Percentiles rank a stretch among this genome's conserved stretches.
Evolutionary conservation across 345 rosid genomes (phyloP).

Genomic region (Stellera chamaejasme): DNA sequence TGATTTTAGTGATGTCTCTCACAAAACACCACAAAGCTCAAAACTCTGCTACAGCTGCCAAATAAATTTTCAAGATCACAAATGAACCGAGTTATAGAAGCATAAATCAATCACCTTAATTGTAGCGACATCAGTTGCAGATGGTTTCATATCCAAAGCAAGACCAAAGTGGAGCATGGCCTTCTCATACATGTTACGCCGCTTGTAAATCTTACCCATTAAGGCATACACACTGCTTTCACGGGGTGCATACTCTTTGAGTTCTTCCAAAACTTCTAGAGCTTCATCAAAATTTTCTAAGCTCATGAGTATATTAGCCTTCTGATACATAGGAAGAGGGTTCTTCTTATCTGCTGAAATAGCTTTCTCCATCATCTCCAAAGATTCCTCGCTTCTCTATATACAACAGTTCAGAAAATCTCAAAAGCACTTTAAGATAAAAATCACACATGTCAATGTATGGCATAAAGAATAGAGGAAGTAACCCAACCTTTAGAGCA

Average conservation of each 20-base stretch:
- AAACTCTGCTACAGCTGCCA: too few species aligned
- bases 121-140: conserved; percentile 82
- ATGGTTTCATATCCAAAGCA: conserved; percentile 96
- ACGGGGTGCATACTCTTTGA: conserved; percentile 84
- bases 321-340: conserved; percentile 98
- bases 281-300: conserved; percentile 83
- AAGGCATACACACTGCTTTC: conserved; percentile 93
- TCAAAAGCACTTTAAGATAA: conserved; percentile 2
- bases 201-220: conserved; percentile 88
- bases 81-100: background rate
- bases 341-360: conserved; percentile 84
- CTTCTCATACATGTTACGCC: conserved; percentile 64
- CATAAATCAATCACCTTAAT: conserved; percentile 57
- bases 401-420: background rate
- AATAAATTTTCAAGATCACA: background rate
- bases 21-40: too few species aligned
- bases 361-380: conserved; percentile 88
- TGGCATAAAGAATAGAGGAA: conserved; percentile 2
- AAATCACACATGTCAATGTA: conserved; percentile 4
- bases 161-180: conserved; percentile 94
- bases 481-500: conserved; percentile 51
- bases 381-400: conserved; percentile 86
- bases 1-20: too few species aligned
- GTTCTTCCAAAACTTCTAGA: conserved; percentile 82
- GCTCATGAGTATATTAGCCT: conserved; percentile 78